These are phyloP conservation scores for Cyamopsis tetragonoloba DNA, from an alignment of 306 rosid genomes.

Conservation along the genomic window DNA sequence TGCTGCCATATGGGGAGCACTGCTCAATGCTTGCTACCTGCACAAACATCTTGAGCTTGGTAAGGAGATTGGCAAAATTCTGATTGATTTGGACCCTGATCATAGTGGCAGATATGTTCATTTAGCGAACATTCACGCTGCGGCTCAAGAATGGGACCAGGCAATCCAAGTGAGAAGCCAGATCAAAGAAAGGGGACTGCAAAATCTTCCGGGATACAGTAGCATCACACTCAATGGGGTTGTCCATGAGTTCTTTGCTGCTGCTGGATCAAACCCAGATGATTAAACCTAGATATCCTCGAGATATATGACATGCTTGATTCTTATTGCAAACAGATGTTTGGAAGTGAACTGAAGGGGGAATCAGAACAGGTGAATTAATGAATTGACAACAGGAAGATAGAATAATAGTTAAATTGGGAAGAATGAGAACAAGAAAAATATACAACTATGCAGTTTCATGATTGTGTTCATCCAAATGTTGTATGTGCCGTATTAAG, in stretches of 20 bases:
- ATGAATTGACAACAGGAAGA: no score
- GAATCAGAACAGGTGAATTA: no score
- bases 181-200: conserved; percentile 39
- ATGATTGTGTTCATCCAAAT: conserved; percentile 69
- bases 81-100: conserved; percentile 46
- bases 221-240: conserved; percentile 45
- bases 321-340: conserved; percentile 13
- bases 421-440: not conserved
- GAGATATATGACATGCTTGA: conserved; percentile 38
- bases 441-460: no score
- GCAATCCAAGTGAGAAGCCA: conserved; percentile 44
- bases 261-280: conserved; percentile 36
- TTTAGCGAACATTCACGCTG: conserved; percentile 46
- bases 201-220: conserved; percentile 51
- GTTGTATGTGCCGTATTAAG: conserved; percentile 86
- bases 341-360: not conserved
- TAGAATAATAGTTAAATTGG: not conserved
- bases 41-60: conserved; percentile 50
- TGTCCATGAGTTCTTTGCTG: conserved; percentile 50
- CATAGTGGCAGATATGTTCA: conserved; percentile 51
- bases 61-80: conserved; percentile 41
- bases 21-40: conserved; percentile 47
- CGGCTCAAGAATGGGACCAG: conserved; percentile 52
- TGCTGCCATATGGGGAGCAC: conserved; percentile 58
- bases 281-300: conserved; percentile 32